Evolutionary conservation across 495 filamentous ascomycete genomes (phyloP), one percentile per base, ranked within the genome.

Genomic region (Penicillium canescens): DNA sequence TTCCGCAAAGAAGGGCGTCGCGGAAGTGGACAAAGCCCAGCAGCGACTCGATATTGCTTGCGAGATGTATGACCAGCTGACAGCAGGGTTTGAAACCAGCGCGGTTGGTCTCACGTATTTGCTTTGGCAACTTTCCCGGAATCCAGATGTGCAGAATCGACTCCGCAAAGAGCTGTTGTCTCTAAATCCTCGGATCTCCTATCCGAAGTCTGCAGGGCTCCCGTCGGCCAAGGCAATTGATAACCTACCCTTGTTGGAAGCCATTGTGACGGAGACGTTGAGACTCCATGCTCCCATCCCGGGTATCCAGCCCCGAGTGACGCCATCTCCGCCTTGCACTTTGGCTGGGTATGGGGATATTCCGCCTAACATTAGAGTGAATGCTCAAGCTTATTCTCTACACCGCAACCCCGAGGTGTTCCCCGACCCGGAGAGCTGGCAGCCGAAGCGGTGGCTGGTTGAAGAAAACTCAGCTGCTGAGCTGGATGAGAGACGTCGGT

Each of bases 11-110:
- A 65, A 67, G 9, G 54, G 55, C 40, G 53, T 61, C 23, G 43
- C 61, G 2, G 60, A 61, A 18, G 50, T 59, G 7, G 56, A 58
- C 41, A 42, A 41, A 6, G 52, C 61, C 7, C 56, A 75, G 44
- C 66, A 73, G 36, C 61, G 66, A 18, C 69, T 84, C 2, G 79
- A 79, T 13, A 78, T 90, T 36, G 85, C 87, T 3, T 85, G 80
- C 28, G 89, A 93, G 59, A 72, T 89, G 63, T 80, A 90, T 41
- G 89, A 92, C 61, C 88, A 92, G 51, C 72, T 90, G 12, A 80
- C 85, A 2, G 90, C 89, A 0, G 90, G 89, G 13, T 88, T 91
- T 59, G 90, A 94, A 63, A 92, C 89, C 0, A 83, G 84, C 13
- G 87, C 84, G 21, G 83, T 92, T 10, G 80, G 82, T 0, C 73